These are phyloP conservation scores for Lathyrus sativus DNA, from an alignment of 306 rosid species.

Conservation along the genomic window DNA sequence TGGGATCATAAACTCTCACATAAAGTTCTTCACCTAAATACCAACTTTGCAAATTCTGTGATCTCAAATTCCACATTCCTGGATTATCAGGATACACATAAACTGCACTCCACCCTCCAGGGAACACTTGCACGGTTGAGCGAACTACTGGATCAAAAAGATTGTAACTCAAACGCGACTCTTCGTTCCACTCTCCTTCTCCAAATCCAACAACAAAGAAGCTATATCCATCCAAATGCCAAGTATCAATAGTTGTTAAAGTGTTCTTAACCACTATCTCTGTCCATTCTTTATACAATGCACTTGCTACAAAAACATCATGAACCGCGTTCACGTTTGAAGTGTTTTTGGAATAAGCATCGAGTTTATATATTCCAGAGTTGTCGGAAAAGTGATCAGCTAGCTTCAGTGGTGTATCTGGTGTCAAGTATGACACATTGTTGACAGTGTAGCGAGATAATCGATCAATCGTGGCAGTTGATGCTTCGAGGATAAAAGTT, in stretches of 20 bases:
- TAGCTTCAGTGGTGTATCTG: conserved; percentile 70
- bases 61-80: conserved; percentile 89
- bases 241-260: conserved; percentile 55
- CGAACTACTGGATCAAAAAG: conserved; percentile 58
- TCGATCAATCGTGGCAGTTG: conserved; percentile 35
- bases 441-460: conserved; percentile 52
- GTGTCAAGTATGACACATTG: conserved; percentile 70
- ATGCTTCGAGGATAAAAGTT: conserved; percentile 60
- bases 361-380: conserved; percentile 60
- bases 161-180: conserved; percentile 47
- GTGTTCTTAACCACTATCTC: conserved; percentile 67
- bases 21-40: conserved; percentile 76
- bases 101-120: conserved; percentile 72
- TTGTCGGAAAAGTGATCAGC: conserved; percentile 68
- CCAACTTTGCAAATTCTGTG: conserved; percentile 69
- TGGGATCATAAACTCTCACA: conserved; percentile 60
- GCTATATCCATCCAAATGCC: conserved; percentile 86
- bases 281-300: conserved; percentile 66
- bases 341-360: conserved; percentile 53
- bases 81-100: conserved; percentile 85
- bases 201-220: conserved; percentile 80
- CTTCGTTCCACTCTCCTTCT: conserved; percentile 49
- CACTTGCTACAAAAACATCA: conserved; percentile 67
- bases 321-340: conserved; percentile 44
- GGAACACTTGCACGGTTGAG: conserved; percentile 68